Evolutionary conservation across 108 stramenopile species (phyloP).

Genomic region (Cyclotella cryptica): DNA sequence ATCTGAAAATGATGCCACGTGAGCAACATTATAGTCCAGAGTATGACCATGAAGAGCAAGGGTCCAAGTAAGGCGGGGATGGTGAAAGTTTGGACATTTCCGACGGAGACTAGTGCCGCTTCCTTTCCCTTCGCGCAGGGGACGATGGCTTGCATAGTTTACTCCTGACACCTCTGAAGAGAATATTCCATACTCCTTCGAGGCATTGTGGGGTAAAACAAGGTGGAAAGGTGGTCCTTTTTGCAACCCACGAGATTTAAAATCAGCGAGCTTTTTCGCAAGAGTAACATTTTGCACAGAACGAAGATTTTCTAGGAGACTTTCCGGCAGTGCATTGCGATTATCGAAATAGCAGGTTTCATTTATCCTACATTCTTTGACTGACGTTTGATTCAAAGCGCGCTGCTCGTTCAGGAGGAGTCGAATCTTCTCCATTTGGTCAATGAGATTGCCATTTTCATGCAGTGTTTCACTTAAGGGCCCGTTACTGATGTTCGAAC

Average conservation of each 20-base stretch:
- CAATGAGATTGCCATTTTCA: background rate
- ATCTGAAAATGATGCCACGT: constrained; percentile 35
- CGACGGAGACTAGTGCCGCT: constrained; percentile 48
- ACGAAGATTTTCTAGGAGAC: constrained; percentile 1
- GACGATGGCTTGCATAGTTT: constrained; percentile 34
- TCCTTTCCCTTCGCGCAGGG: constrained; percentile 45
- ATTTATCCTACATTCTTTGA: background rate
- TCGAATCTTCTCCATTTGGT: constrained; percentile 27
- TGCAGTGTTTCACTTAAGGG: background rate
- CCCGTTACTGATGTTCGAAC: background rate
- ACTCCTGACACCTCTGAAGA: constrained; percentile 44
- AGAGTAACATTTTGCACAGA: background rate
- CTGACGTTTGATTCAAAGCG: background rate
- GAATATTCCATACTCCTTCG: constrained; percentile 12
- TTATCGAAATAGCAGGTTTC: background rate
- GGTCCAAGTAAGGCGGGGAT: constrained; percentile 66
- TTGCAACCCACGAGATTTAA: background rate
- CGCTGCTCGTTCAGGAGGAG: constrained; percentile 25
- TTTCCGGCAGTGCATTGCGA: background rate
- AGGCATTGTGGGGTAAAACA: background rate
- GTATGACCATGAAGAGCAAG: constrained; percentile 74
- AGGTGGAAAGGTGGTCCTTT: background rate
- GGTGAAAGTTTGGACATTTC: constrained; percentile 74
- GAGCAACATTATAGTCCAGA: constrained; percentile 69
- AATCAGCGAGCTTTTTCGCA: background rate